Evolutionary conservation across 306 rosid genomes (phyloP), one percentile per base, ranked within the genome.

Genomic region (Hippophae tibetana): DNA sequence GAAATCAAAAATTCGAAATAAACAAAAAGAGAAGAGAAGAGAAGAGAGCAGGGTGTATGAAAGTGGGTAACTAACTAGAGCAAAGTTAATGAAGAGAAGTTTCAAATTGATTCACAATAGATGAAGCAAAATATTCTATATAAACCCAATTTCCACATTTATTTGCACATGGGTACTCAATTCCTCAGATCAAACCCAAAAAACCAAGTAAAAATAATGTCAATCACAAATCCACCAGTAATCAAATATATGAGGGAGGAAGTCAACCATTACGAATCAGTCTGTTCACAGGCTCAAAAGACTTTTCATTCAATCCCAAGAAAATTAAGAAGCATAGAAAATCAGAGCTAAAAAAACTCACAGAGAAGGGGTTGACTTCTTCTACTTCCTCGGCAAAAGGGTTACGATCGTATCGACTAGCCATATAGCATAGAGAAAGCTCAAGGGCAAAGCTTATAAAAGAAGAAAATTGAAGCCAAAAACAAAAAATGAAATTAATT

Each of bases 301-400:
- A 31, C 4, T 53, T 68, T 14, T 61, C 64, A 52, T 50, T 56
- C 31, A 59, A 55, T 10, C 45, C 38, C 5, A 13, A 45, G 56
- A 42, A 43, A 67, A 53, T 9, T 43, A 42, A 2, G 56, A 18
- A 13, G 60, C 38, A 31, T 31, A 31, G 38, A 31, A 14, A 67
- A 7, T 42, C 52, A 43, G 46, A 14, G 46, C 9, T 13, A 66
- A 25, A 45, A 8, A 51, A 53, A 79, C 95, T 79, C 78, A 92
- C 98, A 31, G 96, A 78, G 71, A 92, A 92, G 50, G 98, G 98
- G 68, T 92, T 92, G 69, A 87, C 81, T 10, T 79, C 90, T 53
- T 90, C 98, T 31, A 31, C 38, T 82, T 92, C 96, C 5, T 67
- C 95, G 4, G 53, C 53, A 43, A 92, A 92, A 42, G 98, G 98